A percentile compares a stretch with the other conserved stretches of the same genome.
Conservation (phyloP, 2,329 filamentous ascomycete genomes). For the Penicillium sp. region DNA sequence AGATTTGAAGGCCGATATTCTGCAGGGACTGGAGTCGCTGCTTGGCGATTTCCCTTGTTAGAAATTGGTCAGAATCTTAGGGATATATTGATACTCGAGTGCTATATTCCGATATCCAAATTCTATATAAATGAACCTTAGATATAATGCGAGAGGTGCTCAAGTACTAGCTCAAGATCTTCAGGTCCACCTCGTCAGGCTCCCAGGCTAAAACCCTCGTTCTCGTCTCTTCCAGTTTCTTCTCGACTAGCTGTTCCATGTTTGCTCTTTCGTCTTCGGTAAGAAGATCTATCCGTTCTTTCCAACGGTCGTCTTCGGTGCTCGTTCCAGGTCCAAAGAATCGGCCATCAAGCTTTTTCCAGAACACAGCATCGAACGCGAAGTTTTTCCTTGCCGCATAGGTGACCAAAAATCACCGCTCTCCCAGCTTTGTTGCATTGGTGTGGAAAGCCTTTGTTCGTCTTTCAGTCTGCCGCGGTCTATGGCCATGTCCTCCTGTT, state of each 20-base stretch:
- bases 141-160: too few relatives aligned
- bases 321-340: slow-evolving; percentile 4
- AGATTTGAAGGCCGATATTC: slow-evolving; percentile 10
- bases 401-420: slow-evolving; percentile 7
- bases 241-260: slow-evolving; percentile 5
- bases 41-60: background rate
- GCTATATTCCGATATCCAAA: too few relatives aligned
- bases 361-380: slow-evolving; percentile 6
- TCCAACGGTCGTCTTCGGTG: background rate
- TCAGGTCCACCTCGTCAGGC: slow-evolving; percentile 7
- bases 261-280: slow-evolving; percentile 1
- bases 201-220: slow-evolving; percentile 6
- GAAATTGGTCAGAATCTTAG: background rate
- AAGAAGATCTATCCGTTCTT: slow-evolving; percentile 5
- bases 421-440: slow-evolving; percentile 14
- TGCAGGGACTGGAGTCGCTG: slow-evolving; percentile 8
- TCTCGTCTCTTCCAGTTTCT: slow-evolving; percentile 6
- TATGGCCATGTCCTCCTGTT: slow-evolving; percentile 15
- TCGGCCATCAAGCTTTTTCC: slow-evolving; percentile 6
- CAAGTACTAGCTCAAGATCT: too few relatives aligned
- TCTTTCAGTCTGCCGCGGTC: background rate
- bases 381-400: slow-evolving; percentile 6
- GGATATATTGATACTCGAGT: too few relatives aligned
- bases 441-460: slow-evolving; percentile 16
- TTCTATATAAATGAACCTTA: too few relatives aligned